Evolutionary conservation across 2,329 filamentous ascomycete genomes (phyloP).

Genomic region (Xylariomycetidae sp.): DNA sequence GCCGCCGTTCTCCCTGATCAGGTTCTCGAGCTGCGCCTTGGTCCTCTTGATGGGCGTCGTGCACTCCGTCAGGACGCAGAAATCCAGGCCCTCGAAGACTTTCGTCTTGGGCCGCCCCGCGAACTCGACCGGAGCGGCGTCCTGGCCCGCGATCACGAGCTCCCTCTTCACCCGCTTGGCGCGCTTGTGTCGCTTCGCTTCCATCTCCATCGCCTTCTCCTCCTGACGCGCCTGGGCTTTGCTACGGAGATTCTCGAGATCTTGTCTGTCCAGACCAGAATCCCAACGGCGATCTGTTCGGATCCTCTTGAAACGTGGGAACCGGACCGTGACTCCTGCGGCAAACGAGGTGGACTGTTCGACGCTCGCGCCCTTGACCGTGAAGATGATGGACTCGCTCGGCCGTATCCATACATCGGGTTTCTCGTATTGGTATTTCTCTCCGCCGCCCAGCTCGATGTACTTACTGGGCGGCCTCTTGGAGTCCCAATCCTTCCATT

Average conservation of each 20-base stretch:
- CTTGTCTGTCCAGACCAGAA: slow-evolving; percentile 69
- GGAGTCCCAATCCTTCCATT: slow-evolving; percentile 83
- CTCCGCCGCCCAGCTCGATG: slow-evolving; percentile 77
- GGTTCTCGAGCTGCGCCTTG: slow-evolving; percentile 72
- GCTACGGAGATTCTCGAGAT: slow-evolving; percentile 68
- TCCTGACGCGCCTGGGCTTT: slow-evolving; percentile 66
- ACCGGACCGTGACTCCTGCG: slow-evolving; percentile 73
- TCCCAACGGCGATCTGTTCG: slow-evolving; percentile 83
- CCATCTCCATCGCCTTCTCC: slow-evolving; percentile 74
- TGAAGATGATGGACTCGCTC: slow-evolving; percentile 78
- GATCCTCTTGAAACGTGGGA: slow-evolving; percentile 81
- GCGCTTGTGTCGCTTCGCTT: slow-evolving; percentile 54
- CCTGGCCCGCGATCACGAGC: slow-evolving; percentile 67
- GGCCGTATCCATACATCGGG: slow-evolving; percentile 95
- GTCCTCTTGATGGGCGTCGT: slow-evolving; percentile 64
- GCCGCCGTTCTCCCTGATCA: slow-evolving; percentile 82
- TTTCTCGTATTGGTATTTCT: slow-evolving; percentile 63
- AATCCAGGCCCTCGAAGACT: slow-evolving; percentile 71
- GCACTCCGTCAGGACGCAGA: slow-evolving; percentile 80
- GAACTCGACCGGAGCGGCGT: slow-evolving; percentile 42
- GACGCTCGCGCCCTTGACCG: slow-evolving; percentile 82
- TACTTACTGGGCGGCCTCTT: slow-evolving; percentile 71
- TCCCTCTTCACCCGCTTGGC: slow-evolving; percentile 65
- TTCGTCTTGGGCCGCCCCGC: slow-evolving; percentile 53
- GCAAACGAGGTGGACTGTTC: slow-evolving; percentile 73